Percentiles rank a stretch among this genome's conserved stretches.
These are phyloP conservation scores for Asclepias syriaca DNA, from an alignment of 257 asterid species.

Conservation along the genomic window DNA sequence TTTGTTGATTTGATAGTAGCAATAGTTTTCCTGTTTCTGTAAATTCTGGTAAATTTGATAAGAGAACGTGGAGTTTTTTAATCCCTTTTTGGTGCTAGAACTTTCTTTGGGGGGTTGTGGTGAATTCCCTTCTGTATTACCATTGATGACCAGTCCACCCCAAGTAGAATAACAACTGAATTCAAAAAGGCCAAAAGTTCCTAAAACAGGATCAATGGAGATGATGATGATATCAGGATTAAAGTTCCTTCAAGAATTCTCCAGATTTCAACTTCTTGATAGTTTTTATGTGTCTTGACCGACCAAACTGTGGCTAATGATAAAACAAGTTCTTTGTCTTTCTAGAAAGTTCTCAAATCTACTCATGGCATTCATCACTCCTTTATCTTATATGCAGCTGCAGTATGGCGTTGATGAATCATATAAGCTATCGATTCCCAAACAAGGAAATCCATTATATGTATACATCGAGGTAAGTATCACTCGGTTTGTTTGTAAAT, in stretches of 20 bases:
- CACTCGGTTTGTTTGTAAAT: neutral
- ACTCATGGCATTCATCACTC: neutral
- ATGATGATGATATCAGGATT: neutral
- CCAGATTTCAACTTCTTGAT: neutral
- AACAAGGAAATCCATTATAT: slow-evolving; percentile 42
- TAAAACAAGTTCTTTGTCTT: neutral
- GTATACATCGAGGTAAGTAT: slow-evolving; percentile 56
- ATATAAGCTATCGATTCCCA: slow-evolving; percentile 54
- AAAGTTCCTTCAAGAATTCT: neutral
- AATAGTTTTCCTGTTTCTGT: neutral
- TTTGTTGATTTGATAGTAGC: neutral
- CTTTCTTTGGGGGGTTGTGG: neutral
- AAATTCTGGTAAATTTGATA: neutral
- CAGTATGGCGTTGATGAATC: slow-evolving; percentile 76
- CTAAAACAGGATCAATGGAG: neutral
- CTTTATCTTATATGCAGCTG: slow-evolving; percentile 40
- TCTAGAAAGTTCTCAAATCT: neutral
- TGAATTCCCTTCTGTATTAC: neutral
- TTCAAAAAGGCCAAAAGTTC: neutral
- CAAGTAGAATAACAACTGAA: neutral
- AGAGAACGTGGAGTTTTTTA: neutral
- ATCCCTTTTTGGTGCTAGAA: neutral
- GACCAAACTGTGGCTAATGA: neutral
- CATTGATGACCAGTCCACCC: neutral
- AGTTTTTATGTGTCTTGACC: neutral